A percentile compares a stretch with the other conserved stretches of the same genome.
These are phyloP conservation scores for Phytophthora sp. DNA, from an alignment of 352 stramenopile genomes.

Conservation along the genomic window DNA sequence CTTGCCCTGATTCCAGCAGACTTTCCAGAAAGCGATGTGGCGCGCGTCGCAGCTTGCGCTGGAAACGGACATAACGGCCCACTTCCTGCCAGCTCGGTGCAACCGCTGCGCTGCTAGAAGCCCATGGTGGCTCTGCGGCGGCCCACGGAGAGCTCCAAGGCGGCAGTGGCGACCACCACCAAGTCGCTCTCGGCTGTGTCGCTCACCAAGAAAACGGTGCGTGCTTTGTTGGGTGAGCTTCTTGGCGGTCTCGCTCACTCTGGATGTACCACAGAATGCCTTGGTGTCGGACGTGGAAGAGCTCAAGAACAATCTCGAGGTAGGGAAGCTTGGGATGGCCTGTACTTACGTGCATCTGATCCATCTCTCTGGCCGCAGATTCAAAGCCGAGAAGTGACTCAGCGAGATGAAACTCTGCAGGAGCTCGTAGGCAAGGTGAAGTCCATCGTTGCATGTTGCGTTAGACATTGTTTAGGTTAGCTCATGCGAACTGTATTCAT, in stretches of 20 bases:
- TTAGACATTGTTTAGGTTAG: not conserved
- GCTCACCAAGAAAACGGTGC: constrained; percentile 65
- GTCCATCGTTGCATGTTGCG: not conserved
- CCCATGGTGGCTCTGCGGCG: constrained; percentile 38
- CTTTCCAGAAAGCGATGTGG: not conserved
- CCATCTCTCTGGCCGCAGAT: constrained; percentile 31
- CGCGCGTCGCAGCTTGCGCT: not conserved
- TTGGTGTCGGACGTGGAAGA: constrained; percentile 59
- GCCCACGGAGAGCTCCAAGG: constrained; percentile 55
- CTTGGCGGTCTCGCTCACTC: not conserved
- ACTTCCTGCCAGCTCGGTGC: not conserved
- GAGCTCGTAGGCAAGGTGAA: constrained; percentile 46
- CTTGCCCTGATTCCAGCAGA: not conserved
- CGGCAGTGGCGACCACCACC: constrained; percentile 44
- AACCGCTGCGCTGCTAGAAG: too few relatives aligned
- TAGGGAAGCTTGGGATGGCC: constrained; percentile 1
- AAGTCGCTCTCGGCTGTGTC: constrained; percentile 64
- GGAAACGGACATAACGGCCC: not conserved
- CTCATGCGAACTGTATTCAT: too few relatives aligned
- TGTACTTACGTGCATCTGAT: not conserved
- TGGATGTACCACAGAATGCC: constrained; percentile 40
- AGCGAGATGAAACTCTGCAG: constrained; percentile 56
- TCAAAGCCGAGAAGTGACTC: constrained; percentile 47
- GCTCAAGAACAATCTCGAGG: constrained; percentile 63
- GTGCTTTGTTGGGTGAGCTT: not conserved